Conservation (phyloP, 2,329 filamentous ascomycete genomes). For the Alternaria consortialis region DNA sequence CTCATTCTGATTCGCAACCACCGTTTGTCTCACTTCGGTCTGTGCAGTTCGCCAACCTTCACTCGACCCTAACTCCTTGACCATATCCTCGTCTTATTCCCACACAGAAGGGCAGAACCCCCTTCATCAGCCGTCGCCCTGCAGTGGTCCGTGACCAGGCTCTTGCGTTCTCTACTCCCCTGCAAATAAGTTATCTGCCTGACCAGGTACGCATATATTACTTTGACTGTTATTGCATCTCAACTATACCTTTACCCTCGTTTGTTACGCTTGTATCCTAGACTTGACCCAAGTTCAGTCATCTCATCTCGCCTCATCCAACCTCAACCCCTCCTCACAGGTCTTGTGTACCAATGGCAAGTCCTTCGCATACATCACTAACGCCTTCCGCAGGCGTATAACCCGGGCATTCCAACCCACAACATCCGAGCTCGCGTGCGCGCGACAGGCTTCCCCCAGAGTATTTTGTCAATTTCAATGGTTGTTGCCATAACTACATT, state of each 20-base stretch:
- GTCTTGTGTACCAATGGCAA: slow-evolving; percentile 27
- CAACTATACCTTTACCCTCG: slow-evolving; percentile 27
- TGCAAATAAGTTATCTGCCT: slow-evolving; percentile 35
- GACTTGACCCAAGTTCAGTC: slow-evolving; percentile 14
- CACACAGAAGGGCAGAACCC: slow-evolving; percentile 29
- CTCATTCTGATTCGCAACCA: slow-evolving; percentile 11
- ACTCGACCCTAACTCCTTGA: slow-evolving; percentile 22
- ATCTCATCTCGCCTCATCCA: slow-evolving; percentile 19
- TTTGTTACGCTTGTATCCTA: slow-evolving; percentile 11
- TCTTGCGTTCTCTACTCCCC: slow-evolving; percentile 36
- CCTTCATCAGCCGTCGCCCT: slow-evolving; percentile 36
- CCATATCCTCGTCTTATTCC: slow-evolving; percentile 40
- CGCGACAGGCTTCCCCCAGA: slow-evolving; percentile 36
- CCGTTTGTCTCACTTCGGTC: slow-evolving; percentile 24
- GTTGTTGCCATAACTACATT: slow-evolving; percentile 30
- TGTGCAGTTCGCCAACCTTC: slow-evolving; percentile 30
- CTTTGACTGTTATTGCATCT: slow-evolving; percentile 33
- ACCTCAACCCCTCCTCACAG: slow-evolving; percentile 16
- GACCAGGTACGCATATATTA: slow-evolving; percentile 48
- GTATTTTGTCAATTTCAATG: slow-evolving; percentile 37
- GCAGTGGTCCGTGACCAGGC: slow-evolving; percentile 35
- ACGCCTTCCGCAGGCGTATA: slow-evolving; percentile 11
- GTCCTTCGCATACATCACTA: slow-evolving; percentile 18
- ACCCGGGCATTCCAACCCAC: slow-evolving; percentile 14
- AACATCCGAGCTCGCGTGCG: slow-evolving; percentile 35